phyloP scores from a whole-genome alignment of 2,329 filamentous ascomycete species.

The Nakataea oryzae region DNA sequence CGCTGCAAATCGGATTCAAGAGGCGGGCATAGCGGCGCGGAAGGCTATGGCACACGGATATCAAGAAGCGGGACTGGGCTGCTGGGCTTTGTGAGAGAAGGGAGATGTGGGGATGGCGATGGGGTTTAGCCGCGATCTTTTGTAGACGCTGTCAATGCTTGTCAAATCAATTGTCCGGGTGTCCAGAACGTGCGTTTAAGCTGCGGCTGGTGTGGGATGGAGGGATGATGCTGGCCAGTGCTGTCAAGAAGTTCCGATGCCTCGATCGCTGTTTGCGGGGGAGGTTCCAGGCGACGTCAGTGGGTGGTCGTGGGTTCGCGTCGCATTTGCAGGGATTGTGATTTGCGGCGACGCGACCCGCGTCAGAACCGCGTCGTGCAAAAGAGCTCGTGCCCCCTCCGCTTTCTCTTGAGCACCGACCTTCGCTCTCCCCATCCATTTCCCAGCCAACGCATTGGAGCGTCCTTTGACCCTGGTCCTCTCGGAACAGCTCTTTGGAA shows the following conservation, averaged over 20 bases:
- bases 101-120: no score
- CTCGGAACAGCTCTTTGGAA: background rate
- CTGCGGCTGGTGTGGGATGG: no score
- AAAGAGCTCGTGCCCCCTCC: background rate
- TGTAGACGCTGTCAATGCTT: no score
- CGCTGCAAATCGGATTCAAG: conserved; percentile 53
- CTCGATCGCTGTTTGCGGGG: no score
- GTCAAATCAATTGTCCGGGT: no score
- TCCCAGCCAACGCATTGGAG: background rate
- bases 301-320: background rate
- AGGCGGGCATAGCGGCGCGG: conserved; percentile 20
- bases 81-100: no score
- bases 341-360: background rate
- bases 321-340: background rate
- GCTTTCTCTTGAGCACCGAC: background rate
- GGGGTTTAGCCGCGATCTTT: no score
- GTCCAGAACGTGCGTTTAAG: no score
- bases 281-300: background rate
- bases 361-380: background rate
- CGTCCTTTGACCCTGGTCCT: background rate
- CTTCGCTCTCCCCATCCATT: background rate
- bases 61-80: background rate
- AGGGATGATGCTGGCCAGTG: no score
- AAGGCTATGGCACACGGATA: no score
- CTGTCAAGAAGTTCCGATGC: no score